phyloP scores from a whole-genome alignment of 495 filamentous ascomycete species.

The Tuber aestivum region DNA sequence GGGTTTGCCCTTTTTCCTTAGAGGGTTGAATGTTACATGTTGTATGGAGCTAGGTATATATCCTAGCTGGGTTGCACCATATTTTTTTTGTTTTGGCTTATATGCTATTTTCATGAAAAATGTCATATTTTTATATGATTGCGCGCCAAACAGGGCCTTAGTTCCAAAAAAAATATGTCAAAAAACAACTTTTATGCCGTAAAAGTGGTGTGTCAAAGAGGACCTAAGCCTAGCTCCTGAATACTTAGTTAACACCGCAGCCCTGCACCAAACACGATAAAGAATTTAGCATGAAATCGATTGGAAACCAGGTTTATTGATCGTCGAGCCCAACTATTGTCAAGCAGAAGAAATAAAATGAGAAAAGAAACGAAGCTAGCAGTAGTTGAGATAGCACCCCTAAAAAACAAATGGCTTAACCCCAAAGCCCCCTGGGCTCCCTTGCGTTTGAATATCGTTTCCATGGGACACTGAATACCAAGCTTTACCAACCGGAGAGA shows the following conservation, averaged over 20 bases:
- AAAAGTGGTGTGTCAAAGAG: too few relatives aligned
- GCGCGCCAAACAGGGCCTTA: too few relatives aligned
- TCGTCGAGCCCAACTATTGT: background rate
- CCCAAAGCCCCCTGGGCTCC: background rate
- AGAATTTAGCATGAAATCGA: background rate
- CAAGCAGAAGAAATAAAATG: background rate
- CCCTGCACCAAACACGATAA: background rate
- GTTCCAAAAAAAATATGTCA: too few relatives aligned
- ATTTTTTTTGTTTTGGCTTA: too few relatives aligned
- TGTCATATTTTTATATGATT: too few relatives aligned
- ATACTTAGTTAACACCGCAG: background rate
- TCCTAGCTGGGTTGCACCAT: too few relatives aligned
- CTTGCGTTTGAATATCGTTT: background rate
- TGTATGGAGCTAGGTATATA: too few relatives aligned
- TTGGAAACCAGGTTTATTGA: background rate
- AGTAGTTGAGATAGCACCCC: background rate
- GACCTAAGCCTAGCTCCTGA: too few relatives aligned
- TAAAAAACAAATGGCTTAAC: background rate
- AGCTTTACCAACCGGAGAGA: background rate
- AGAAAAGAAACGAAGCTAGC: background rate
- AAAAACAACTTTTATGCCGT: too few relatives aligned
- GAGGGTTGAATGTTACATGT: too few relatives aligned
- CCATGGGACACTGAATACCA: background rate
- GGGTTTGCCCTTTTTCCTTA: too few relatives aligned
- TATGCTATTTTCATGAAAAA: too few relatives aligned